Base-by-base conservation (phyloP, 2,329 filamentous ascomycete genomes). In the Trichophyton simii region DNA sequence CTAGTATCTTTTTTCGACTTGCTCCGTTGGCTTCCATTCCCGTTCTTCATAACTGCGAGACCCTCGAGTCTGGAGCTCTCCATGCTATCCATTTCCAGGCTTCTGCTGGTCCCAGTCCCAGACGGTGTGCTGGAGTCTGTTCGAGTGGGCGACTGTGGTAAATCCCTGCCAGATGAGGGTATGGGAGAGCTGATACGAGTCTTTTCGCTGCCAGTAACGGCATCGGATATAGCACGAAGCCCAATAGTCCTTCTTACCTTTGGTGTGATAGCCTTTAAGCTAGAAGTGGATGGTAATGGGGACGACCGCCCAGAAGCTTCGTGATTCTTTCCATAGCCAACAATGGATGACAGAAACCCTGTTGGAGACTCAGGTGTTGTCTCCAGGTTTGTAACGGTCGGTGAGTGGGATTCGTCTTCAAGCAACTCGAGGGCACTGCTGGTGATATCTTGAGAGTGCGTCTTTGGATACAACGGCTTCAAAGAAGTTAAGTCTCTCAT, bases 1-100 rank as follows among this genome's bases (percentile, higher is more conserved):
- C 91, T 96, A 0, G 94, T 99, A 62, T 90, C 87, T 72, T 97
- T 95, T 78, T 99, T 99, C 59, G 85, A 84, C 75, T 92, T 91
- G 57, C 76, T 74, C 9, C 73, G 74, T 1, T 76, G 77, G 18
- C 76, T 75, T 1, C 75, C 72, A 4, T 75, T 74, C 1, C 75
- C 72, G 3, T 75, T 74, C 38, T 81, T 86, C 81, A 68, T 80
- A 73, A 67, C 77, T 76, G 71, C 76, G 28, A 77, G 72, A 2
- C 79, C 73, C 3, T 76, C 75, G 1, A 72, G 70, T n/a, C 73
- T 72, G 57, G 82, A 79, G 0, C 79, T 77, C 67, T 87, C 87
- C 0, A 85, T 83, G 48, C 87, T 90, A 59, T 92, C 89, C 0
- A 91, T 80, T 58, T 95, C 90, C 60, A 94, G 86, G 72, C 88